A percentile compares a stretch with the other conserved stretches of the same genome.
phyloP scores from a whole-genome alignment of 2,329 filamentous ascomycete genomes.

The Arthroderma uncinatum region DNA sequence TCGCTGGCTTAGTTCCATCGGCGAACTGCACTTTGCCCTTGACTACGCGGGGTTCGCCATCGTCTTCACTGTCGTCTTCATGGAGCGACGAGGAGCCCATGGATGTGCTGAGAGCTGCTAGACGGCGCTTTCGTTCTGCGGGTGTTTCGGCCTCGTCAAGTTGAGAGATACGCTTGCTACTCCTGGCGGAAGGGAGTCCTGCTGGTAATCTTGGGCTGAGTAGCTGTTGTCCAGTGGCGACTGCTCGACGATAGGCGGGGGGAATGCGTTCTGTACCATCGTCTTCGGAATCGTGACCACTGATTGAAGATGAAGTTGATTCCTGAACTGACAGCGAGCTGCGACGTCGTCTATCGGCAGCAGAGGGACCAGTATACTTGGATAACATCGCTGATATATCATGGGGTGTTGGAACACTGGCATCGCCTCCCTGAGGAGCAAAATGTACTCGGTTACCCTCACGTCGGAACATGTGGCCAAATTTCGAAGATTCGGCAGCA shows the following conservation, averaged over 20 bases:
- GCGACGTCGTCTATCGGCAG: conserved; percentile 31
- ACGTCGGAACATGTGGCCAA: conserved; percentile 3
- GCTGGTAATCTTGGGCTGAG: not conserved
- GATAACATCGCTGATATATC: conserved; percentile 31
- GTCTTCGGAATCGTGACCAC: conserved; percentile 30
- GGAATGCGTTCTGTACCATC: conserved; percentile 35
- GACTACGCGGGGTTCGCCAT: conserved; percentile 17
- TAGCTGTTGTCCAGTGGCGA: conserved; percentile 5
- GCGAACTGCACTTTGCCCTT: conserved; percentile 27
- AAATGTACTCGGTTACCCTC: conserved; percentile 8
- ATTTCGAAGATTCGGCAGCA: conserved; percentile 29
- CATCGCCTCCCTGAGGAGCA: conserved; percentile 15
- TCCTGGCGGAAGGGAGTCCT: not conserved
- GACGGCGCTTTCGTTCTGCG: conserved; percentile 37
- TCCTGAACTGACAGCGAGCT: conserved; percentile 17
- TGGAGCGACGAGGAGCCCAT: conserved; percentile 13
- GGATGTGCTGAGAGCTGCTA: conserved; percentile 33
- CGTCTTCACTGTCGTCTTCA: conserved; percentile 21
- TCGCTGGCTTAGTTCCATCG: conserved; percentile 23
- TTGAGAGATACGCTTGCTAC: conserved; percentile 15
- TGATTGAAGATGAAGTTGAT: not conserved
- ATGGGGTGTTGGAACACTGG: conserved; percentile 21
- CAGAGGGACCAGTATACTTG: conserved; percentile 25
- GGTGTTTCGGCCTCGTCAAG: conserved; percentile 29
- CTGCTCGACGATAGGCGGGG: conserved; percentile 21